Percentiles rank a stretch among this genome's conserved stretches.
These are phyloP conservation scores for Eucalyptus cladocalyx DNA, from an alignment of 345 rosid genomes.

Conservation along the genomic window DNA sequence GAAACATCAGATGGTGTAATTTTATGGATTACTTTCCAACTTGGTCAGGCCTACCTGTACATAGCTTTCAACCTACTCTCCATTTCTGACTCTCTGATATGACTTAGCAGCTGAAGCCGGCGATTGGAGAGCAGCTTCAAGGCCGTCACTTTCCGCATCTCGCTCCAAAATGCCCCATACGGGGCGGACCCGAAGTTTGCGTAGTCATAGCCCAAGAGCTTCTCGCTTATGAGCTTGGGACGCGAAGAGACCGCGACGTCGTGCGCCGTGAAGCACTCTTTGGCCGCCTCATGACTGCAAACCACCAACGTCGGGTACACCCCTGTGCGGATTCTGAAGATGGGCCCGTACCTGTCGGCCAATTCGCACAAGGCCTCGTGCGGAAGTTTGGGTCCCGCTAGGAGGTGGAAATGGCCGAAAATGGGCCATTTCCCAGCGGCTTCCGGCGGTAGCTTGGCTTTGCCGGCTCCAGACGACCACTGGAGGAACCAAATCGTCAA, in stretches of 20 bases:
- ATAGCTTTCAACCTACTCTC: neutral
- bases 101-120: constrained; percentile 4
- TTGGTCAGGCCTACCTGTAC: neutral
- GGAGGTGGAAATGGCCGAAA: constrained; percentile 25
- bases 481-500: neutral
- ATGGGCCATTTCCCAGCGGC: constrained; percentile 15
- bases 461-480: neutral
- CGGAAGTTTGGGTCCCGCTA: constrained; percentile 8
- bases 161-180: constrained; percentile 20
- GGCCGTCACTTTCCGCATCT: constrained; percentile 1
- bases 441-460: constrained; percentile 1
- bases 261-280: constrained; percentile 13
- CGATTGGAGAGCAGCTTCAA: constrained; percentile 16
- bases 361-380: neutral
- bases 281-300: constrained; percentile 2
- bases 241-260: constrained; percentile 11
- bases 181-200: constrained; percentile 10
- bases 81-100: constrained; percentile 1
- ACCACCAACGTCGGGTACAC: constrained; percentile 8
- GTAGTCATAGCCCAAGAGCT: constrained; percentile 1
- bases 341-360: constrained; percentile 15
- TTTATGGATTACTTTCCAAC: neutral
- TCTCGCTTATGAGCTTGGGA: neutral
- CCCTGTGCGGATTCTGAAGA: constrained; percentile 17
- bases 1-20: neutral